Evolutionary conservation across 805 yeast genomes (phyloP).

Genomic region (Saccharomyces eubayanus): DNA sequence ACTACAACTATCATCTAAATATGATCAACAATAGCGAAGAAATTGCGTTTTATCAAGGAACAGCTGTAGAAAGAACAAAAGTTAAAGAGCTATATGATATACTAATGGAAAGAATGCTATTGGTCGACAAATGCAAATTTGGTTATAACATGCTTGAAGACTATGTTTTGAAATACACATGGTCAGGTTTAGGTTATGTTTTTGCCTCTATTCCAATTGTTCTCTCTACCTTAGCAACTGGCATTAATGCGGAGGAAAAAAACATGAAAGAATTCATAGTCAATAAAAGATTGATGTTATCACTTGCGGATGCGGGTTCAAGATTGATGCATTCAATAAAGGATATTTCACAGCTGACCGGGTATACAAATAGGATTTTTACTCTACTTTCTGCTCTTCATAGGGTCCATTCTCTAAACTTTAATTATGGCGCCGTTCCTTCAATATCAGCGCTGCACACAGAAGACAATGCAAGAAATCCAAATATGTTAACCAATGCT

Average conservation of each 20-base stretch:
- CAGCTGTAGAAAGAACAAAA: constrained; percentile 63
- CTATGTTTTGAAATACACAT: constrained; percentile 77
- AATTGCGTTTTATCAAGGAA: constrained; percentile 89
- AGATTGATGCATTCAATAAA: constrained; percentile 90
- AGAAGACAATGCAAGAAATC: not conserved
- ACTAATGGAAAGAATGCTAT: constrained; percentile 46
- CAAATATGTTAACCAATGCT: not conserved
- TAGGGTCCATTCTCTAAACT: constrained; percentile 58
- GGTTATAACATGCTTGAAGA: constrained; percentile 72
- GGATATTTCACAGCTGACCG: constrained; percentile 84
- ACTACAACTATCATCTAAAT: constrained; percentile 77
- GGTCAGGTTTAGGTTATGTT: constrained; percentile 93
- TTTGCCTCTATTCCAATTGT: constrained; percentile 87
- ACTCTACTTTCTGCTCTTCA: constrained; percentile 68
- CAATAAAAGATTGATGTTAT: constrained; percentile 81
- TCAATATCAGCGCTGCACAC: not conserved
- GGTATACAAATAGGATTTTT: constrained; percentile 82
- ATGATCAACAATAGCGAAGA: constrained; percentile 86
- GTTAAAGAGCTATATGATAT: constrained; percentile 50
- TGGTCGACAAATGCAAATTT: constrained; percentile 51
- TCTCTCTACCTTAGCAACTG: constrained; percentile 39
- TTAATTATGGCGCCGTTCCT: constrained; percentile 34
- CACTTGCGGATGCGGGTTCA: constrained; percentile 91
- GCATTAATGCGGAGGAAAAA: constrained; percentile 35
- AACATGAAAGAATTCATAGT: constrained; percentile 84